A percentile compares a stretch with the other conserved stretches of the same genome.
Evolutionary conservation across 768 basidiomycete species (phyloP).

Genomic region (Boletus rubropictus): DNA sequence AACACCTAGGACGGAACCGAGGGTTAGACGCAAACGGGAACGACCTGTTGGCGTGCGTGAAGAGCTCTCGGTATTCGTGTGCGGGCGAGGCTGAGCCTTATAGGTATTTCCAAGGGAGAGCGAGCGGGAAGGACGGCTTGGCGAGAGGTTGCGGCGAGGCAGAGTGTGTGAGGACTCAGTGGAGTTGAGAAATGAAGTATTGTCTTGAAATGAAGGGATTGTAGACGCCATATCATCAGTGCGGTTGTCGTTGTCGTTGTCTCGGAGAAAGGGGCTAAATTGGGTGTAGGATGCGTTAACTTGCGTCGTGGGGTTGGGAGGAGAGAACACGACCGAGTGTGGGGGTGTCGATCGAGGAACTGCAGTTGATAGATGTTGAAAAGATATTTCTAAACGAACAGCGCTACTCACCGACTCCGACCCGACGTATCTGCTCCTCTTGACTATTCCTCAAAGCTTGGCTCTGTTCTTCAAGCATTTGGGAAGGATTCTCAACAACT

Average conservation of each 20-base stretch:
- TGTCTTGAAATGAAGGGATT: background rate
- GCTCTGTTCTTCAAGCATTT: constrained; percentile 21
- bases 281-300: constrained; percentile 9
- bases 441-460: constrained; percentile 11
- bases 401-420: background rate
- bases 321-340: background rate
- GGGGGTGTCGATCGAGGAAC: background rate
- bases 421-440: background rate
- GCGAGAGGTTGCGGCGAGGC: background rate
- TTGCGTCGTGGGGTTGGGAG: background rate
- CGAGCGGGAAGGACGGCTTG: background rate
- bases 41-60: constrained; percentile 1
- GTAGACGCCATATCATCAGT: background rate
- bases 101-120: constrained; percentile 3
- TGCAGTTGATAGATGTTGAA: background rate
- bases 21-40: constrained; percentile 17
- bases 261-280: constrained; percentile 1
- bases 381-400: background rate
- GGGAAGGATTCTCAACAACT: constrained; percentile 6
- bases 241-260: background rate
- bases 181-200: constrained; percentile 29
- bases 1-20: constrained; percentile 14
- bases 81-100: background rate
- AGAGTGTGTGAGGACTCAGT: constrained; percentile 18
- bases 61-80: background rate